Evolutionary conservation across 495 filamentous ascomycete species (phyloP), one percentile per base, ranked within the genome.

Genomic region (Cercophora sp.): DNA sequence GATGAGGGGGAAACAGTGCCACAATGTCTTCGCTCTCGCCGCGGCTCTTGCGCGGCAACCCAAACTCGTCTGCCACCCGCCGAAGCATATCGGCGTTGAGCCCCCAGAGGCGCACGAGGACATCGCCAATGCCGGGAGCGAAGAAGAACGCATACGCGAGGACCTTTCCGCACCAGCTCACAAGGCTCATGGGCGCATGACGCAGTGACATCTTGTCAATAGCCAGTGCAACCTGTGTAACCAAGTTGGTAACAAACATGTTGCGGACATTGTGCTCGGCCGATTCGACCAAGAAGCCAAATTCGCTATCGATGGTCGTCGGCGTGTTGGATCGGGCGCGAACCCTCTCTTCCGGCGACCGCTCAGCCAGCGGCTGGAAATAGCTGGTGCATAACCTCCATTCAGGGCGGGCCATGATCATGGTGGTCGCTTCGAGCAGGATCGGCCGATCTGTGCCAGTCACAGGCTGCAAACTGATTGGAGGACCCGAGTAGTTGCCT

Each of bases 81-180:
- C 86, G 82, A 57, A 95, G 75, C 24, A 77, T 64, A 48, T 80
- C 81, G 6, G 81, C 65, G 19, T 82, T 79, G 25, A 87, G 74
- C 34, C 82, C 81, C 93, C 92, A 96, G 20, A 96, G 70, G 22
- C 89, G 79, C 23, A 95, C 82, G 46, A 97, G 75, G 32, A 92
- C 81, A 59, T 96, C 91, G 31, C 90, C 86, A 50, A 96, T 79
- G 15, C 90, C 90, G 0, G 91, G 87, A 32, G 89, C 93, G 66
- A 96, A 97, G 64, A 93, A 94, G 69, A 96, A 98, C 27, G 93
- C 93, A 68, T 96, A 96, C 8, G 93, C 93, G 59, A 85, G 87
- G 13, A 90, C 89, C 68, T 94, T 96, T 45, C 92, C 93, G 62
- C 89, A 93, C 70, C 96, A 98, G 26, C 86, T 84, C 40, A 97